Evolutionary conservation across 257 asterid species (phyloP).

Genomic region (Jacaranda copaia): DNA sequence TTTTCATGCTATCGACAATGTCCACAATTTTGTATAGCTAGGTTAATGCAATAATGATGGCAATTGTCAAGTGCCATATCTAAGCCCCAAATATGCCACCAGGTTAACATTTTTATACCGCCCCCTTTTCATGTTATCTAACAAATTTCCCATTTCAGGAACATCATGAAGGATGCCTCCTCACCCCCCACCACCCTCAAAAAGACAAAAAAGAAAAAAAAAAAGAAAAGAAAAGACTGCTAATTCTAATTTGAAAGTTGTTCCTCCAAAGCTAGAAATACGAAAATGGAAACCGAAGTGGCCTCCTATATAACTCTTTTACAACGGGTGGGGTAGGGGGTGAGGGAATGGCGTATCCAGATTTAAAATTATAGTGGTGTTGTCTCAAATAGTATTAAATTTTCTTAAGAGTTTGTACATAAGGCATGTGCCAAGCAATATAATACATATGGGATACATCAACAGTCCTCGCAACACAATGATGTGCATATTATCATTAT

Average conservation of each 20-base stretch:
- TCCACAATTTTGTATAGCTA: constrained; percentile 20
- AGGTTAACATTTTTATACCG: constrained; percentile 11
- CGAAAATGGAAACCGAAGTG: not conserved
- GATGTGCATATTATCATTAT: not conserved
- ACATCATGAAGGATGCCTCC: constrained; percentile 17
- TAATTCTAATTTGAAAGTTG: constrained; percentile 3
- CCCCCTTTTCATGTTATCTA: not conserved
- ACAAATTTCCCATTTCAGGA: constrained; percentile 10
- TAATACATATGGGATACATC: not conserved
- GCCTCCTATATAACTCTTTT: not conserved
- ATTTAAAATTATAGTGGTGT: constrained; percentile 5
- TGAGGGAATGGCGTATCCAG: not conserved
- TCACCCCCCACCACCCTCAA: constrained; percentile 21
- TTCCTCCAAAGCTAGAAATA: constrained; percentile 8
- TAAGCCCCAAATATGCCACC: constrained; percentile 17
- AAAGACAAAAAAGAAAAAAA: constrained; percentile 2
- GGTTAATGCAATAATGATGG: constrained; percentile 16
- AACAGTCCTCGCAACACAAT: not conserved
- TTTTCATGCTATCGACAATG: not conserved
- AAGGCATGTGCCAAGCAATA: constrained; percentile 12
- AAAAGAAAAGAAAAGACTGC: not conserved
- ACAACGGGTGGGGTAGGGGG: not conserved
- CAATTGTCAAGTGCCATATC: constrained; percentile 20
- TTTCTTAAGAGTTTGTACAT: not conserved
- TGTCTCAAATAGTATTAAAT: not conserved